Evolutionary conservation across 75 land plant species (phyloP), one percentile per base, ranked within the genome.

Genomic region (Picea sitchensis): DNA sequence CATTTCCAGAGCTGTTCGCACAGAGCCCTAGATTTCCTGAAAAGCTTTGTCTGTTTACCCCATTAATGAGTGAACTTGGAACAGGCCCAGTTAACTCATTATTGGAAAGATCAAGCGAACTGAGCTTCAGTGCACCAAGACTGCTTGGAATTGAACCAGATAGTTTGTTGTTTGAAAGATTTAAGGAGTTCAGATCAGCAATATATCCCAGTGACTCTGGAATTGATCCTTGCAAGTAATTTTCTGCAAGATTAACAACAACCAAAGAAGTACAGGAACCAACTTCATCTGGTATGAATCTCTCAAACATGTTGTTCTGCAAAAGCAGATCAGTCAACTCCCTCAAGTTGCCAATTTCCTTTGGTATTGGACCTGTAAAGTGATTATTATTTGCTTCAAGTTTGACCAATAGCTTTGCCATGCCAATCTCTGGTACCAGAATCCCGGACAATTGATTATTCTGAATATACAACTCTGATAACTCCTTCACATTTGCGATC

Each of bases 341-440:
- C 30, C n/a, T 85, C 51, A 88, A 41, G 4, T 81, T 56, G 5
- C 92, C 92, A 14, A 91, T 69, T 65, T 84, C 87, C 2, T 86
- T 54, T n/a, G 95, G 95, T 47, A 93, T 84, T 26, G 83, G 77
- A 61, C 95, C 95, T 18, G 88, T 79, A 30, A 93, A 61, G 59
- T 83, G 76, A 77, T 93, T 93, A 76, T 84, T 84, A 64, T 90
- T 86, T 47, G 92, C 82, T 82, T 94, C 93, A 62, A 95, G 88
- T 38, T 86, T 83, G 61, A 86, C 84, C 75, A 95, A 73, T 71
- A 41, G 81, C 32, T 20, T 58, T 7, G 86, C 88, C 57, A 11
- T 26, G 31, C 89, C 83, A n/a, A 92, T 88, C 80, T 89, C 89
- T 5, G 77, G 58, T 9, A 89, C 89, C 26, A 92, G 3, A 13